Base-by-base conservation (phyloP, 1,284 basidiomycete genomes). In the Sporisorium scitamineum region DNA sequence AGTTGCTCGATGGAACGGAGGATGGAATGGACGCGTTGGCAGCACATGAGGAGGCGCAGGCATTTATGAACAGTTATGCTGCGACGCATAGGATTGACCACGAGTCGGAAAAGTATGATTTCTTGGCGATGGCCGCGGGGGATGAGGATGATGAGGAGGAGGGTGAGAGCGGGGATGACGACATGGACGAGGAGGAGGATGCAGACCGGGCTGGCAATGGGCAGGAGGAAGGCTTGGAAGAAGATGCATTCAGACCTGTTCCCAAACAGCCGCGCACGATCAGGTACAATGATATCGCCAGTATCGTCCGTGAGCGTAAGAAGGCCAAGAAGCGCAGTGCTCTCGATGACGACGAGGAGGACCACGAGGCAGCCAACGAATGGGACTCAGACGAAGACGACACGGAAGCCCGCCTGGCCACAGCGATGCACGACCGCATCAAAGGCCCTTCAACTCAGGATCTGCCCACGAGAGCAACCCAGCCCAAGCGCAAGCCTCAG, bases 21-120 rank as follows among this genome's bases (percentile, higher is more conserved):
- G 82, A 84, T 50, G 80, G 74, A 7, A 67, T 84, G 70, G 80
- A 84, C 26, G 60, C 55, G 4, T 56, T 84, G 1, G 79, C 71
- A 0, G 71, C 32, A 5, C 68, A 73, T 42, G 76, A 81, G n/a
- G 80, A 82, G 37, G 66, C 77, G 6, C 61, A 68, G 29, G 76
- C 82, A 13, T 84, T 84, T 59, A 74, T 84, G 8, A 51, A 64
- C 20, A 61, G 60, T 4, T 84, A 84, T 50, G 61, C 55, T 3
- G 77, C 71, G 41, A 78, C 80, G 51, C 80, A 80, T 47, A 27
- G 53, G 34, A 32, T 64, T 18, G 69, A 65, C 14, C 74, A 78
- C 24, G 75, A 77, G 37, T 51, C 60, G 29, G 74, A 66, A 3
- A 72, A 64, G 55, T 83, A 83, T 61, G 67, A 57, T 4, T 83